Evolutionary conservation across 768 basidiomycete genomes (phyloP).

Genomic region (Cystofilobasidium ferigula): DNA sequence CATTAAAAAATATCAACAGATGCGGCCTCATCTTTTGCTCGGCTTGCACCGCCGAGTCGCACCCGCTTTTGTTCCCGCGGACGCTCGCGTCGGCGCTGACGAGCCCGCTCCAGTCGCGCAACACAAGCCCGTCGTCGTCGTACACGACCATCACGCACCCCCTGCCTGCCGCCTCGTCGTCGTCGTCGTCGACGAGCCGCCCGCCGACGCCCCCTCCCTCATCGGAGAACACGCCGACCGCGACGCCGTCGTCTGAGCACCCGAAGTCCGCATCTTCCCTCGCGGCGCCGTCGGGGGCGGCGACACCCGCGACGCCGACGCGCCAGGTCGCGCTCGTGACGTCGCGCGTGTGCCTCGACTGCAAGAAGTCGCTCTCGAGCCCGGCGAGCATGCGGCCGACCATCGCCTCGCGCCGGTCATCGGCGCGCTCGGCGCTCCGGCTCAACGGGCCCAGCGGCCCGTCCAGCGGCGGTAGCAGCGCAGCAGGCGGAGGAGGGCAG

Average conservation of each 20-base stretch:
- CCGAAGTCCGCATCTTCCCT: not conserved
- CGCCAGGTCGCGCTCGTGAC: slow-evolving; percentile 10
- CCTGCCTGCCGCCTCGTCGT: not conserved
- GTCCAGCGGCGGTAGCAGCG: too few species aligned
- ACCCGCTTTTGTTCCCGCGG: slow-evolving; percentile 13
- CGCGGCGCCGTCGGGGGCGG: not conserved
- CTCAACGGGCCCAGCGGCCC: too few species aligned
- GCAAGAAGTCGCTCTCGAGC: slow-evolving; percentile 9
- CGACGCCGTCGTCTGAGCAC: not conserved
- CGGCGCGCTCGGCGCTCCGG: not conserved
- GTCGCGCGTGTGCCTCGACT: slow-evolving; percentile 16
- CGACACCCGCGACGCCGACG: not conserved
- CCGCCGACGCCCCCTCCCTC: slow-evolving; percentile 7
- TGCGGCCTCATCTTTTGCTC: slow-evolving; percentile 16
- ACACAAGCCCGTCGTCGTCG: not conserved
- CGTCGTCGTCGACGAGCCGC: not conserved
- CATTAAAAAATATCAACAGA: too few species aligned
- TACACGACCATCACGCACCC: not conserved
- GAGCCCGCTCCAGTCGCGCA: slow-evolving; percentile 8
- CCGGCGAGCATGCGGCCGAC: slow-evolving; percentile 11
- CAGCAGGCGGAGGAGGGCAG: not conserved
- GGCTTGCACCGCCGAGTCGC: slow-evolving; percentile 6
- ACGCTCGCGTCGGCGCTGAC: not conserved
- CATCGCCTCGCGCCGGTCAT: not conserved
- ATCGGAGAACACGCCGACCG: not conserved